phyloP scores from a whole-genome alignment of 2,329 filamentous ascomycete species.

The Aspergillus costaricaensis region DNA sequence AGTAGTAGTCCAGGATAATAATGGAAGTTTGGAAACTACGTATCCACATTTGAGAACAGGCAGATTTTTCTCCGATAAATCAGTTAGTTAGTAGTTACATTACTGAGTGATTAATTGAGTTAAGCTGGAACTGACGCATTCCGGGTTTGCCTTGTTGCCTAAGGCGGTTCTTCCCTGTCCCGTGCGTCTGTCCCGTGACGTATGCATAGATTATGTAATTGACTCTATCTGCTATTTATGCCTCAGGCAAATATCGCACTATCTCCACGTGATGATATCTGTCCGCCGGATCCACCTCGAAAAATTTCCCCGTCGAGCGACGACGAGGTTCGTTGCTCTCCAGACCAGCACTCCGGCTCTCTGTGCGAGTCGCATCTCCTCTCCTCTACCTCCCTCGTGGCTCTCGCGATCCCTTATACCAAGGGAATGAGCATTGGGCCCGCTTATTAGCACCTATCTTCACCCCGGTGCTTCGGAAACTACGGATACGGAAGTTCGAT shows the following conservation, averaged over 20 bases:
- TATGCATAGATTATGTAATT: not conserved
- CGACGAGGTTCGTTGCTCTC: constrained; percentile 25
- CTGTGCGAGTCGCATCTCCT: constrained; percentile 14
- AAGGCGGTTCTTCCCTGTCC: constrained; percentile 10
- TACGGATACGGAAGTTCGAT: constrained; percentile 12
- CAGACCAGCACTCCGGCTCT: constrained; percentile 22
- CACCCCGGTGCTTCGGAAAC: constrained; percentile 4
- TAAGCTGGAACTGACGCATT: not conserved
- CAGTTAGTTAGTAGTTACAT: too few relatives aligned
- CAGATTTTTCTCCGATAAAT: too few relatives aligned
- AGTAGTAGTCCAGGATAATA: not conserved
- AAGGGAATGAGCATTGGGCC: constrained; percentile 10
- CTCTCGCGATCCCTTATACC: not conserved
- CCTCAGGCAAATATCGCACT: constrained; percentile 26
- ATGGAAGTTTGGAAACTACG: too few relatives aligned
- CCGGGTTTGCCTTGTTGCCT: constrained; percentile 15
- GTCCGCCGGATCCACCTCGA: constrained; percentile 36
- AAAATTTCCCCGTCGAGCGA: constrained; percentile 42
- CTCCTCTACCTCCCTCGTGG: not conserved
- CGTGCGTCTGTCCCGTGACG: constrained; percentile 13
- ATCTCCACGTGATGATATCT: constrained; percentile 47
- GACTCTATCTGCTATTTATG: not conserved
- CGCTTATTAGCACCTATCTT: constrained; percentile 2
- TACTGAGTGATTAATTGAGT: too few relatives aligned
- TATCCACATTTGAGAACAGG: too few relatives aligned